These are phyloP conservation scores for Penicillium palitans DNA, from an alignment of 2,329 filamentous ascomycete genomes.

Conservation along the genomic window DNA sequence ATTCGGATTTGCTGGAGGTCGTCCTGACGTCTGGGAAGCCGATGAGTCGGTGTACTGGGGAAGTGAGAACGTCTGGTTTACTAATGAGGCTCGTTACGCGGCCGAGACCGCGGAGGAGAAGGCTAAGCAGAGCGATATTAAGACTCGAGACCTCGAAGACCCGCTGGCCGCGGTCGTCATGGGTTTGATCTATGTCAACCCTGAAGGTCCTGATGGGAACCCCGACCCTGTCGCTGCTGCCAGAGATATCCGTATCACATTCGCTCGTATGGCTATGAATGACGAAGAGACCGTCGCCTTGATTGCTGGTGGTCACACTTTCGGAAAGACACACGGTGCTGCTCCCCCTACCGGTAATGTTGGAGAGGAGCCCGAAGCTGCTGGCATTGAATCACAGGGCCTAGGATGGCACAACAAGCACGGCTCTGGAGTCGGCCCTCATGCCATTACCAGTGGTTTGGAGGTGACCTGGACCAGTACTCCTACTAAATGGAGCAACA, in stretches of 20 bases:
- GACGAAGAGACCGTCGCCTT: slow-evolving; percentile 79
- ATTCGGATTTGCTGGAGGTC: slow-evolving; percentile 72
- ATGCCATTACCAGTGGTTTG: slow-evolving; percentile 73
- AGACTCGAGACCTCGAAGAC: slow-evolving; percentile 65
- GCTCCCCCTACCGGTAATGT: slow-evolving; percentile 62
- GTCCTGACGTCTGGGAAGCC: slow-evolving; percentile 70
- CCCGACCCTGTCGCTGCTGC: slow-evolving; percentile 70
- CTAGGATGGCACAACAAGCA: slow-evolving; percentile 70
- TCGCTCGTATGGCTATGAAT: slow-evolving; percentile 79
- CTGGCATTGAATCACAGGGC: slow-evolving; percentile 65
- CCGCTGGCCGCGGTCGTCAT: slow-evolving; percentile 69
- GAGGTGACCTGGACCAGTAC: slow-evolving; percentile 79
- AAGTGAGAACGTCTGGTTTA: slow-evolving; percentile 69
- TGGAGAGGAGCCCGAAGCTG: slow-evolving; percentile 66
- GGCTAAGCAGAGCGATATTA: slow-evolving; percentile 48
- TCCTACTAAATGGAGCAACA: slow-evolving; percentile 73
- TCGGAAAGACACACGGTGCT: slow-evolving; percentile 80
- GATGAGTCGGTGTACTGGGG: slow-evolving; percentile 79
- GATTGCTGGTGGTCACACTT: slow-evolving; percentile 75
- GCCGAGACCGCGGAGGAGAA: slow-evolving; percentile 47
- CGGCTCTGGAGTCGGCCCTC: slow-evolving; percentile 65
- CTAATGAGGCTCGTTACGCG: slow-evolving; percentile 65
- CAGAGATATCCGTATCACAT: slow-evolving; percentile 71
- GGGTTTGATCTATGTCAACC: slow-evolving; percentile 81
- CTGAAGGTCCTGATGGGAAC: slow-evolving; percentile 71